phyloP scores from a whole-genome alignment of 2,329 filamentous ascomycete species.

The Huntiella decipiens region DNA sequence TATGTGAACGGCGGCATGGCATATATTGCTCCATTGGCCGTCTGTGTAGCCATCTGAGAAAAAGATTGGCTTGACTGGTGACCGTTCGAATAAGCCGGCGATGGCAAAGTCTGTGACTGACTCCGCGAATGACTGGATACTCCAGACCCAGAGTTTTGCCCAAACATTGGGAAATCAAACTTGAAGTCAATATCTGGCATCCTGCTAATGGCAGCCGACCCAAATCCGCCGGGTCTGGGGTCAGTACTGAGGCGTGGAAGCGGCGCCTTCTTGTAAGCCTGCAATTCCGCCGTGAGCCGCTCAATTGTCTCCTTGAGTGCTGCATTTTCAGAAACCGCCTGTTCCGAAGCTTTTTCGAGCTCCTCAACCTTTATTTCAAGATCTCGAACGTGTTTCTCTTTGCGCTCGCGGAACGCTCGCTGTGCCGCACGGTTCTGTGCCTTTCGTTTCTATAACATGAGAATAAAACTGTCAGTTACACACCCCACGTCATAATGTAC shows the following conservation, averaged over 20 bases:
- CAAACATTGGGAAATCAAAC: slow-evolving; percentile 93
- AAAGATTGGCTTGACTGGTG: neutral
- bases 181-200: slow-evolving; percentile 66
- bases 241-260: slow-evolving; percentile 37
- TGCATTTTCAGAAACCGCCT: slow-evolving; percentile 69
- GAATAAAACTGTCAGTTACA: neutral
- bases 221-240: slow-evolving; percentile 19
- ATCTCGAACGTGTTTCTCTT: slow-evolving; percentile 78
- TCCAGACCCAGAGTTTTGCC: slow-evolving; percentile 40
- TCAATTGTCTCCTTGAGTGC: slow-evolving; percentile 74
- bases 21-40: slow-evolving; percentile 4
- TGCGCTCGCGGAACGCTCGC: slow-evolving; percentile 81
- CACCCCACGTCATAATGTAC: neutral
- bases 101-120: slow-evolving; percentile 12
- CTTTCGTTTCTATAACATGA: slow-evolving; percentile 58
- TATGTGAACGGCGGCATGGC: neutral
- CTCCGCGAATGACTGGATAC: neutral
- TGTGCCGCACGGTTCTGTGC: slow-evolving; percentile 88
- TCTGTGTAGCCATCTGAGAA: neutral
- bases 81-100: neutral
- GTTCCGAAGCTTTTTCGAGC: slow-evolving; percentile 65
- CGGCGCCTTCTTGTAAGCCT: slow-evolving; percentile 68
- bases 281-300: slow-evolving; percentile 64
- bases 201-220: slow-evolving; percentile 33
- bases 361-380: slow-evolving; percentile 62